Conservation (phyloP, 768 basidiomycete genomes). For the Psilocybe cyanescens region DNA sequence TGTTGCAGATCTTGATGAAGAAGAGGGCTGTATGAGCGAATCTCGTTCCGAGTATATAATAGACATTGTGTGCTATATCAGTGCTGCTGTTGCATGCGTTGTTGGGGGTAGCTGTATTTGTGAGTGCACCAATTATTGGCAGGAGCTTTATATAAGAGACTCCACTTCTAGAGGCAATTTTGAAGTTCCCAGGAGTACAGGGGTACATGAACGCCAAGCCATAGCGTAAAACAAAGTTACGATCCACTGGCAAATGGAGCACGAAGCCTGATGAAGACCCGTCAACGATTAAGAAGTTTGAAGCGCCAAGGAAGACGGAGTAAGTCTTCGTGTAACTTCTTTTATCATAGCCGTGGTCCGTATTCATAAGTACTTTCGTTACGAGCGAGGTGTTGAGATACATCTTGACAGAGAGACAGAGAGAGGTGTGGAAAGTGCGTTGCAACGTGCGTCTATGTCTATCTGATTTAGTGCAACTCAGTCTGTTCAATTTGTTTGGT, state of each 20-base stretch:
- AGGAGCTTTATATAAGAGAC: not conserved
- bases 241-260: constrained; percentile 8
- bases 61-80: constrained; percentile 8
- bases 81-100: not conserved
- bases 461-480: too few species aligned
- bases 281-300: not conserved
- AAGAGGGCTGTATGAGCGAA: constrained; percentile 15
- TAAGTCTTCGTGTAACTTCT: not conserved
- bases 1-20: constrained; percentile 5
- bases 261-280: not conserved
- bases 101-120: not conserved
- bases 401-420: too few species aligned
- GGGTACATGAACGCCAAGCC: constrained; percentile 11
- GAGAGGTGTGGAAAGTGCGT: too few species aligned
- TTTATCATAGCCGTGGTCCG: not conserved
- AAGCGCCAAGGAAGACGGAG: not conserved
- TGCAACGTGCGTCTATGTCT: too few species aligned
- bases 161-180: not conserved
- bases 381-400: too few species aligned
- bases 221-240: constrained; percentile 1
- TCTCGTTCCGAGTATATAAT: constrained; percentile 19
- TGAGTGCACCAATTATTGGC: not conserved
- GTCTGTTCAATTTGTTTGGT: too few species aligned
- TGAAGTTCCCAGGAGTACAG: constrained; percentile 1
- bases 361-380: not conserved